phyloP scores from a whole-genome alignment of 1,139 yeast species.

The Pichia sp. region DNA sequence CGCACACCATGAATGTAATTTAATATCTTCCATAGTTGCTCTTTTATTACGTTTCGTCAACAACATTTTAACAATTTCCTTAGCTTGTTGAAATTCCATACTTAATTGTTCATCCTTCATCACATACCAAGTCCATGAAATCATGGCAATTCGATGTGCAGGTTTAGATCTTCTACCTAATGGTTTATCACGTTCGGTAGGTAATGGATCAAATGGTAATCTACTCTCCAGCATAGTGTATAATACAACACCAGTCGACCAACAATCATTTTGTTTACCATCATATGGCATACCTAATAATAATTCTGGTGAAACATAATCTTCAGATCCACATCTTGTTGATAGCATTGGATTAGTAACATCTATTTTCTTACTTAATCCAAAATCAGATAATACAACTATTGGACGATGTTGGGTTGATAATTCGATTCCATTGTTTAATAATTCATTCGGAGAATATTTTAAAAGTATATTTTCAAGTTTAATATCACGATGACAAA shows the following conservation, averaged over 20 bases:
- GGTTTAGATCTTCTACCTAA: conserved; percentile 48
- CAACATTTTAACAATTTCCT: conserved; percentile 46
- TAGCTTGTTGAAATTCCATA: conserved; percentile 34
- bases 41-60: conserved; percentile 50
- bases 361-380: conserved; percentile 66
- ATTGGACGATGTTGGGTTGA: conserved; percentile 33
- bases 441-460: conserved; percentile 28
- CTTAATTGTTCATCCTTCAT: conserved; percentile 31
- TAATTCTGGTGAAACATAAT: conserved; percentile 90
- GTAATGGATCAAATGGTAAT: conserved; percentile 81
- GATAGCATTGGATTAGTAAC: conserved; percentile 56
- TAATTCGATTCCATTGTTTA: conserved; percentile 23
- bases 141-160: conserved; percentile 85
- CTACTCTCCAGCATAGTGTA: conserved; percentile 79
- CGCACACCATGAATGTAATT: conserved; percentile 19
- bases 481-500: conserved; percentile 85
- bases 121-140: conserved; percentile 82
- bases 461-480: conserved; percentile 70
- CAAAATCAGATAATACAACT: conserved; percentile 78
- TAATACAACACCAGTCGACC: conserved; percentile 91
- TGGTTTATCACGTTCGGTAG: conserved; percentile 27
- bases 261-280: conserved; percentile 83
- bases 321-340: conserved; percentile 93
- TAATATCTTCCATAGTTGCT: conserved; percentile 33
- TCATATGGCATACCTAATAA: conserved; percentile 86